phyloP scores from a whole-genome alignment of 2,329 filamentous ascomycete species.

The Ophiostoma ips region DNA sequence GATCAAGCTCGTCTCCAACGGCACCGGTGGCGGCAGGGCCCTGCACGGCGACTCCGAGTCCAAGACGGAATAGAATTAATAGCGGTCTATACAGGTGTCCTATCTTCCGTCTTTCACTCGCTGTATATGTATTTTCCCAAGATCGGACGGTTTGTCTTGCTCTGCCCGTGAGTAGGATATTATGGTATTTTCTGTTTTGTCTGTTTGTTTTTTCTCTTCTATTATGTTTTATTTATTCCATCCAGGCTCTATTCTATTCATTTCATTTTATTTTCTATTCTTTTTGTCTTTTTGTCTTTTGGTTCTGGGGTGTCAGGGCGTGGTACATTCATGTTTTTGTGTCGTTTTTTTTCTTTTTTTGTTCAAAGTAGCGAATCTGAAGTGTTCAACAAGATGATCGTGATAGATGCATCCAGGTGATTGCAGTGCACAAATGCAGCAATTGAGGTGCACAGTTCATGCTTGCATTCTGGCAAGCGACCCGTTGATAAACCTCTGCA shows the following conservation, averaged over 20 bases:
- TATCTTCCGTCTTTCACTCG: too few species aligned
- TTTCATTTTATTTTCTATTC: background rate
- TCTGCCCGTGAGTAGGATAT: too few species aligned
- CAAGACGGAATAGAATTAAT: conserved; percentile 6
- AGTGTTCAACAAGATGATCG: too few species aligned
- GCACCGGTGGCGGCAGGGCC: conserved; percentile 10
- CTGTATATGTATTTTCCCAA: background rate
- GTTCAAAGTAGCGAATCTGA: too few species aligned
- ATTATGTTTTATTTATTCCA: background rate
- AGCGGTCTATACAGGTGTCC: too few species aligned
- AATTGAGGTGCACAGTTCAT: too few species aligned
- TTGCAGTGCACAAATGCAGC: too few species aligned
- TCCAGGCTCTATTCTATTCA: background rate
- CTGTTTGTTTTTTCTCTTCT: background rate
- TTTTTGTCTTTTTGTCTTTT: background rate
- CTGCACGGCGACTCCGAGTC: conserved; percentile 2
- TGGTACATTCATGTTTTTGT: background rate
- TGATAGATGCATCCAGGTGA: too few species aligned
- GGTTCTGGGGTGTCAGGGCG: background rate
- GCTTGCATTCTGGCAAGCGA: too few species aligned
- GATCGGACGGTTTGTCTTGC: background rate
- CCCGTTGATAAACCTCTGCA: too few species aligned
- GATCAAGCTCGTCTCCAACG: conserved; percentile 17
- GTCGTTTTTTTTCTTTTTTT: background rate
- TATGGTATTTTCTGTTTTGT: background rate